phyloP scores from a whole-genome alignment of 306 rosid genomes.

The Astragalus membranaceus region DNA sequence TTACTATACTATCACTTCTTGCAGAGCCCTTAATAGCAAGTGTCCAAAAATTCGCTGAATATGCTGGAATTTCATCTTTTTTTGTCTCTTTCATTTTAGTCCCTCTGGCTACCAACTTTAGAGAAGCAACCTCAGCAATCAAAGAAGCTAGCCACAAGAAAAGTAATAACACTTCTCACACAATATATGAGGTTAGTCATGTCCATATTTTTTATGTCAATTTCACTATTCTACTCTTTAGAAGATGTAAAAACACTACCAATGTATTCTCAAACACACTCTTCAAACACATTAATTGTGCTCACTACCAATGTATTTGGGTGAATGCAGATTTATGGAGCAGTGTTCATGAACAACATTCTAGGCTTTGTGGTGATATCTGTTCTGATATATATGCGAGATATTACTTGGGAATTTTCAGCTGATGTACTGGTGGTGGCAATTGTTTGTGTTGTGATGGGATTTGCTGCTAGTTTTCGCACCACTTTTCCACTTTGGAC shows the following conservation, averaged over 20 bases:
- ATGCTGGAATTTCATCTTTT: constrained; percentile 47
- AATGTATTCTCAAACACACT: too few species aligned
- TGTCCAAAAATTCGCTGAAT: constrained; percentile 44
- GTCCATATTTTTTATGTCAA: not conserved
- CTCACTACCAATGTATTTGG: too few species aligned
- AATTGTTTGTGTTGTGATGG: constrained; percentile 44
- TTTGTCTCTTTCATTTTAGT: constrained; percentile 46
- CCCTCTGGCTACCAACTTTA: constrained; percentile 59
- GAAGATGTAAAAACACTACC: too few species aligned
- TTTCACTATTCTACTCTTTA: not conserved
- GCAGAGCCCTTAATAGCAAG: constrained; percentile 59
- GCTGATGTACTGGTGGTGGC: constrained; percentile 53
- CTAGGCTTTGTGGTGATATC: constrained; percentile 52
- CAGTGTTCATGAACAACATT: constrained; percentile 64
- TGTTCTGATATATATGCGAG: constrained; percentile 40
- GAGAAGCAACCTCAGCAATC: constrained; percentile 59
- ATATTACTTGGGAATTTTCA: constrained; percentile 54
- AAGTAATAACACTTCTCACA: constrained; percentile 44
- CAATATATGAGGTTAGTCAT: constrained; percentile 53
- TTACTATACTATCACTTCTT: constrained; percentile 35
- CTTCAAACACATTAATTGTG: too few species aligned
- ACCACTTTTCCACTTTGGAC: constrained; percentile 51
- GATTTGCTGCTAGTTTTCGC: constrained; percentile 33
- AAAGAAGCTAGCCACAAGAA: constrained; percentile 42
- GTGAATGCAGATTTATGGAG: constrained; percentile 61